phyloP scores from a whole-genome alignment of 2,329 filamentous ascomycete genomes.

The Microcyclosporella mali region DNA sequence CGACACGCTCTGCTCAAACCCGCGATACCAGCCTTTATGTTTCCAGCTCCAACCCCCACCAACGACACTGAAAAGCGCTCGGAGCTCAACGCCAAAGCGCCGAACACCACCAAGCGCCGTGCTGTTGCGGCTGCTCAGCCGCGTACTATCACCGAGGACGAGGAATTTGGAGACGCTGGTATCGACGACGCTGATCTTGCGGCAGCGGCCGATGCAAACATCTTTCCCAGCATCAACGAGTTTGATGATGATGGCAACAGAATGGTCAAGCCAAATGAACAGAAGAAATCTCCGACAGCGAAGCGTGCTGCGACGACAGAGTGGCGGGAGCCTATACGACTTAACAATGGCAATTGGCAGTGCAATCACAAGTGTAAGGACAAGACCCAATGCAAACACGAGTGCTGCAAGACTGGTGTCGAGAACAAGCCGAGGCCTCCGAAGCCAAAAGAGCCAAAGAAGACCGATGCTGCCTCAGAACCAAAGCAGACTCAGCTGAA shows the following conservation, averaged over 20 bases:
- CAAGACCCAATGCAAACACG: conserved; percentile 59
- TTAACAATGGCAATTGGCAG: conserved; percentile 65
- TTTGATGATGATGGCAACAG: conserved; percentile 31
- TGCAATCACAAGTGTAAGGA: conserved; percentile 67
- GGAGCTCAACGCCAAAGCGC: conserved; percentile 13
- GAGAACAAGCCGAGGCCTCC: conserved; percentile 54
- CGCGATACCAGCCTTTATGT: conserved; percentile 42
- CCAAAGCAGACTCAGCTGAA: conserved; percentile 28
- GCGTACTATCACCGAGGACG: conserved; percentile 20
- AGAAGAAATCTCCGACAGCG: conserved; percentile 8
- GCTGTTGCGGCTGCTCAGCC: conserved; percentile 8
- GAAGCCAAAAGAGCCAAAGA: conserved; percentile 35
- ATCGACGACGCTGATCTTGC: conserved; percentile 51
- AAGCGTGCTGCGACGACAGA: conserved; percentile 5
- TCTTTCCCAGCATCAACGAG: conserved; percentile 50
- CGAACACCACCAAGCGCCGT: conserved; percentile 24
- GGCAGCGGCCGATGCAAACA: conserved; percentile 34
- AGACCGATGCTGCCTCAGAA: conserved; percentile 13
- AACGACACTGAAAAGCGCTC: conserved; percentile 2
- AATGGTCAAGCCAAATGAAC: conserved; percentile 2
- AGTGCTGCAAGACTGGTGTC: conserved; percentile 65
- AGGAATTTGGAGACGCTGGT: conserved; percentile 50
- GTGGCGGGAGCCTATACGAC: conserved; percentile 41
- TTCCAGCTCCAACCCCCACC: conserved; percentile 29
- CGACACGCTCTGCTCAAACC: conserved; percentile 48